Conservation (phyloP, 768 basidiomycete species). For the Tubosaeta brunneosetosa region DNA sequence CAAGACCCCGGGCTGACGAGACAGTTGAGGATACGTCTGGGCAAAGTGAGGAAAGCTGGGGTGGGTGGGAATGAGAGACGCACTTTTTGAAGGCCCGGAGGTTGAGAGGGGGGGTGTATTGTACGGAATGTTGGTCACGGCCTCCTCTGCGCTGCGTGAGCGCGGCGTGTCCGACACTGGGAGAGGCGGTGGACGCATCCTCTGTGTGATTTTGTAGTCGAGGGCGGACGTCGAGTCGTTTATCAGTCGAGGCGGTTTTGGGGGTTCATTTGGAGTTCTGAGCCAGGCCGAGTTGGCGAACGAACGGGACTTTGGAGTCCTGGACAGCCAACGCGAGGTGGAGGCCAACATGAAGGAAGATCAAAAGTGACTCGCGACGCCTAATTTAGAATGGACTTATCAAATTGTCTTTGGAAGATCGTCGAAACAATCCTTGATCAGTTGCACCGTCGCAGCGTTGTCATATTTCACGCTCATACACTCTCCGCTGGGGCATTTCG, state of each 20-base stretch:
- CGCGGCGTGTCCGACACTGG: constrained; percentile 84
- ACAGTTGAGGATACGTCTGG: constrained; percentile 92
- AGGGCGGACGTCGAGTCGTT: constrained; percentile 93
- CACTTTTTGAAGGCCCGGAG: constrained; percentile 91
- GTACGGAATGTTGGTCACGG: constrained; percentile 96
- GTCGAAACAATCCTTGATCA: constrained; percentile 52
- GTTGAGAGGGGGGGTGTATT: constrained; percentile 93
- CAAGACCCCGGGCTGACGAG: constrained; percentile 97
- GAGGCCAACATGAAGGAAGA: constrained; percentile 7
- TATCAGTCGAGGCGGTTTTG: constrained; percentile 73
- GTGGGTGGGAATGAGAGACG: constrained; percentile 15
- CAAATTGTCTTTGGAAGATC: constrained; percentile 39
- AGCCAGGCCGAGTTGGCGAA: constrained; percentile 16
- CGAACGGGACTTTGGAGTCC: constrained; percentile 16
- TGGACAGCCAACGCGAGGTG: constrained; percentile 17
- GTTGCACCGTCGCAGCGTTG: constrained; percentile 47
- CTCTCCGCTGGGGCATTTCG: constrained; percentile 41
- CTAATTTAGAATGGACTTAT: background rate
- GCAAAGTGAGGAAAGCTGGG: background rate
- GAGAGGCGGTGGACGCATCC: constrained; percentile 73
- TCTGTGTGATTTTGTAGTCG: constrained; percentile 80
- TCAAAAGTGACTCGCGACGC: too few relatives aligned
- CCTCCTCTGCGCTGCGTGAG: constrained; percentile 84
- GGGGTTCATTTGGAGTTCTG: constrained; percentile 33
- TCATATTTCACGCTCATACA: constrained; percentile 55